Percentiles rank a stretch among this genome's conserved stretches.
Conservation (phyloP, 2,329 filamentous ascomycete species). For the Stenocarpella maydis region DNA sequence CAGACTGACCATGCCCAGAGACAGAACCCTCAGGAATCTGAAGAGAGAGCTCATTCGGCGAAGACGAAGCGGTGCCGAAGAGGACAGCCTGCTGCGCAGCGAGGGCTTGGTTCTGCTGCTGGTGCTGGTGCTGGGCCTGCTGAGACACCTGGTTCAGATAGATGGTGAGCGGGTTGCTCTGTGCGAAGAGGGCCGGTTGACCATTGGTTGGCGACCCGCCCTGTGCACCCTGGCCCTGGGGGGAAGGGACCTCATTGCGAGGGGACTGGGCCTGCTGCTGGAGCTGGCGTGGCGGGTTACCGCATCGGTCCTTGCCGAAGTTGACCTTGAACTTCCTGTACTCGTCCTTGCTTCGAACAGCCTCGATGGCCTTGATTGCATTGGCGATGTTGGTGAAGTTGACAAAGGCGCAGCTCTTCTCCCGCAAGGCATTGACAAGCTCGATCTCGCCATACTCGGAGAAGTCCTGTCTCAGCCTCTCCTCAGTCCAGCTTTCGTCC, state of each 20-base stretch:
- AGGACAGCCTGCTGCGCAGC: slow-evolving; percentile 81
- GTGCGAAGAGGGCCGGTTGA: slow-evolving; percentile 77
- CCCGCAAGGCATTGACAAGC: slow-evolving; percentile 91
- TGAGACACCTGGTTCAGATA: slow-evolving; percentile 86
- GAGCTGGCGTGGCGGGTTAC: slow-evolving; percentile 91
- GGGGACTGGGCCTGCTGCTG: slow-evolving; percentile 73
- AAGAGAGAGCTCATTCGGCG: slow-evolving; percentile 63
- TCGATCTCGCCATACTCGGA: slow-evolving; percentile 98
- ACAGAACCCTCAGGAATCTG: slow-evolving; percentile 69
- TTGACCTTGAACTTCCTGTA: slow-evolving; percentile 99
- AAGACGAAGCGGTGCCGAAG: slow-evolving; percentile 75
- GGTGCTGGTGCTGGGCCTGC: slow-evolving; percentile 71
- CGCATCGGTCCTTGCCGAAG: slow-evolving; percentile 98
- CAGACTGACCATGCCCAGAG: slow-evolving; percentile 70
- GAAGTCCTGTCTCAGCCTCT: slow-evolving; percentile 94
- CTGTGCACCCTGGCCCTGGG: slow-evolving; percentile 67
- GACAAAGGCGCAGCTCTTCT: slow-evolving; percentile 99
- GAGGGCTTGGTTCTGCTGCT: slow-evolving; percentile 76
- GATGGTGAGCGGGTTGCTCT: slow-evolving; percentile 90
- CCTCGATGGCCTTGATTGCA: slow-evolving; percentile 98
- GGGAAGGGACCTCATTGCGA: slow-evolving; percentile 66
- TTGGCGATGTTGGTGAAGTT: slow-evolving; percentile 99
- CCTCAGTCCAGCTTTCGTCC: slow-evolving; percentile 97
- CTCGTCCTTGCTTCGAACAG: slow-evolving; percentile 91
- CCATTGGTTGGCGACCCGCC: slow-evolving; percentile 64